Evolutionary conservation across 306 rosid genomes (phyloP).

Genomic region (Lathyrus sativus): DNA sequence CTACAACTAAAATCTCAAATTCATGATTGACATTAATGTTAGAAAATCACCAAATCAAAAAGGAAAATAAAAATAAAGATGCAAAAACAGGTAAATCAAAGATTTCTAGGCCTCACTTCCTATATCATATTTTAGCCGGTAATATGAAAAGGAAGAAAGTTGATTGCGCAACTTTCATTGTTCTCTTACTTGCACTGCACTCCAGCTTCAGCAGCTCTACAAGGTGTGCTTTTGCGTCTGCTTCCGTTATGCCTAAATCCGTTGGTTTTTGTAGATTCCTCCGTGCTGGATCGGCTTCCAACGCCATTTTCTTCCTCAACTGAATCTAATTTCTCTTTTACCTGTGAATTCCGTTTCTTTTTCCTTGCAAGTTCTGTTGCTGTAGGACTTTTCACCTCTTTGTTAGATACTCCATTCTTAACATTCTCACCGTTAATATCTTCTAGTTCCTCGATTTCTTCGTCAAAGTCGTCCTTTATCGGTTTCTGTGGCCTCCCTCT

Average conservation of each 20-base stretch:
- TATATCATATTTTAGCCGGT: slow-evolving; percentile 35
- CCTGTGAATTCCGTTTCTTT: slow-evolving; percentile 50
- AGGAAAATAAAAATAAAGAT: slow-evolving; percentile 24
- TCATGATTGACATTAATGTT: slow-evolving; percentile 44
- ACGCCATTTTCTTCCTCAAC: slow-evolving; percentile 50
- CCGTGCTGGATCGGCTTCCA: slow-evolving; percentile 49
- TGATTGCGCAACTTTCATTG: slow-evolving; percentile 33
- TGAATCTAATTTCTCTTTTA: slow-evolving; percentile 50
- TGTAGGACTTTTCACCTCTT: slow-evolving; percentile 47
- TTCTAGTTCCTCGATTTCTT: slow-evolving; percentile 51
- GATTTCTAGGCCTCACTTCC: slow-evolving; percentile 55
- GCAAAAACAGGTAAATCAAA: slow-evolving; percentile 47
- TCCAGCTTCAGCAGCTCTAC: slow-evolving; percentile 89
- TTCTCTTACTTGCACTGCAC: slow-evolving; percentile 77
- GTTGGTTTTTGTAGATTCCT: slow-evolving; percentile 48
- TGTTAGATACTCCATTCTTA: slow-evolving; percentile 44
- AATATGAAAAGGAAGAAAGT: slow-evolving; percentile 46
- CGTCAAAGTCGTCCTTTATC: slow-evolving; percentile 55
- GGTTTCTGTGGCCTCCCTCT: slow-evolving; percentile 62
- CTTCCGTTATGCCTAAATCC: slow-evolving; percentile 87
- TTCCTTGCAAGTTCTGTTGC: slow-evolving; percentile 52
- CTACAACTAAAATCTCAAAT: slow-evolving; percentile 55
- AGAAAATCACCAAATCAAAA: slow-evolving; percentile 35
- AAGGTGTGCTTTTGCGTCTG: slow-evolving; percentile 84
- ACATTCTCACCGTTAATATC: slow-evolving; percentile 46